Evolutionary conservation across 805 yeast species (phyloP).

Genomic region (Saccharomycopsis babjevae): DNA sequence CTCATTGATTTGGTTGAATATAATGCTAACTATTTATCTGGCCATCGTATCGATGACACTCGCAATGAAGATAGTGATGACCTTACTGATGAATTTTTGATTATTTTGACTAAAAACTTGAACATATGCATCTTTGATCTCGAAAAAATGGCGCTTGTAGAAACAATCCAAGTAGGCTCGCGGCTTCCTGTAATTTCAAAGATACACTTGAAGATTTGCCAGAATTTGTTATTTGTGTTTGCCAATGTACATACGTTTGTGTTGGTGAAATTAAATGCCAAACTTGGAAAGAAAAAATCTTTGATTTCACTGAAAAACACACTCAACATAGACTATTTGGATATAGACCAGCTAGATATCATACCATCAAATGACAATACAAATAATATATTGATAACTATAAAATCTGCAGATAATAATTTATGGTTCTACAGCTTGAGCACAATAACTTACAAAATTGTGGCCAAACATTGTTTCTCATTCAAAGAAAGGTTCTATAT

Average conservation of each 20-base stretch:
- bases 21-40: not conserved
- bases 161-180: not conserved
- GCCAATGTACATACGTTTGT: not conserved
- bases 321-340: not conserved
- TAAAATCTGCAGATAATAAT: not conserved
- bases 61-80: not conserved
- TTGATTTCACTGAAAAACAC: not conserved
- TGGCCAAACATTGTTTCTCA: not conserved
- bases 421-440: not conserved
- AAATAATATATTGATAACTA: not conserved
- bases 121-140: not conserved
- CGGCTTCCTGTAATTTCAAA: slow-evolving; percentile 2
- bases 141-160: not conserved
- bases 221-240: not conserved
- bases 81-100: not conserved
- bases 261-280: not conserved
- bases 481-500: not conserved
- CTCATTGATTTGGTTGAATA: not conserved
- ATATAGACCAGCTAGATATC: not conserved
- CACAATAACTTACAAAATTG: not conserved
- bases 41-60: not conserved
- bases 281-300: not conserved
- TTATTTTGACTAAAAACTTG: slow-evolving; percentile 1
- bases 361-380: not conserved
- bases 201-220: not conserved